Percentiles rank a stretch among this genome's conserved stretches.
Evolutionary conservation across 1,284 basidiomycete species (phyloP).

Genomic region (Cryptococcus maquisensis): DNA sequence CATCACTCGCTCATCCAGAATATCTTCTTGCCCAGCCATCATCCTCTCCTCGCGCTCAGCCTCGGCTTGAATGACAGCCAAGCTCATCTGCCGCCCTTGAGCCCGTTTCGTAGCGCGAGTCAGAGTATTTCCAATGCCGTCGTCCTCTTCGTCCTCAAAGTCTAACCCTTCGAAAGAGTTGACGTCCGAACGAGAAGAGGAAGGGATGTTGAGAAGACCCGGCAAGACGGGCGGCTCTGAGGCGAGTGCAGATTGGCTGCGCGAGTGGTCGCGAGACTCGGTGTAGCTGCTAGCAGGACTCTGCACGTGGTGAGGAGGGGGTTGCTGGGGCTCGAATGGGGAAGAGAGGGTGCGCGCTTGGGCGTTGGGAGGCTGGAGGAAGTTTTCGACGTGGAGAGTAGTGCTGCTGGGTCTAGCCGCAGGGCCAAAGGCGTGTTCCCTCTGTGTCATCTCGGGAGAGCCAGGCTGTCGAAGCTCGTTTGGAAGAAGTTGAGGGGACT

Average conservation of each 20-base stretch:
- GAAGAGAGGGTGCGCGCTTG: slow-evolving; percentile 10
- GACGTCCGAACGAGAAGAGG: slow-evolving; percentile 11
- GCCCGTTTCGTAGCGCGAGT: slow-evolving; percentile 31
- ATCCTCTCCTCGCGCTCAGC: slow-evolving; percentile 11
- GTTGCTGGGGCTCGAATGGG: not conserved
- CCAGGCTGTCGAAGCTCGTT: no score
- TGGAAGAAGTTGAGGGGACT: no score
- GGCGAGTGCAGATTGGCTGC: not conserved
- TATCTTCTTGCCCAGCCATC: slow-evolving; percentile 18
- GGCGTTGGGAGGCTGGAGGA: slow-evolving; percentile 26
- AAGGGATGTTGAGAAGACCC: not conserved
- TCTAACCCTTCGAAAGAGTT: slow-evolving; percentile 12
- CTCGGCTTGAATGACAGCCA: slow-evolving; percentile 33
- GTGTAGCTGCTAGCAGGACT: slow-evolving; percentile 24
- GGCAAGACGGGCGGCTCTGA: not conserved
- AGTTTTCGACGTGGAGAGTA: slow-evolving; percentile 38
- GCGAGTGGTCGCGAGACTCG: not conserved
- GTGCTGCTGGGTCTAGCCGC: slow-evolving; percentile 34
- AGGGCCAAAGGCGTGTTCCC: not conserved
- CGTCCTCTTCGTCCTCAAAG: slow-evolving; percentile 16
- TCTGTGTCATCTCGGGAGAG: no score
- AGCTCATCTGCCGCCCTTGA: slow-evolving; percentile 34
- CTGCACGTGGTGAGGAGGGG: slow-evolving; percentile 8
- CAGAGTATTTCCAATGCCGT: slow-evolving; percentile 12
- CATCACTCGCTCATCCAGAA: not conserved